phyloP scores from a whole-genome alignment of 805 yeast genomes.

The Lipomyces spencermartinsiae region DNA sequence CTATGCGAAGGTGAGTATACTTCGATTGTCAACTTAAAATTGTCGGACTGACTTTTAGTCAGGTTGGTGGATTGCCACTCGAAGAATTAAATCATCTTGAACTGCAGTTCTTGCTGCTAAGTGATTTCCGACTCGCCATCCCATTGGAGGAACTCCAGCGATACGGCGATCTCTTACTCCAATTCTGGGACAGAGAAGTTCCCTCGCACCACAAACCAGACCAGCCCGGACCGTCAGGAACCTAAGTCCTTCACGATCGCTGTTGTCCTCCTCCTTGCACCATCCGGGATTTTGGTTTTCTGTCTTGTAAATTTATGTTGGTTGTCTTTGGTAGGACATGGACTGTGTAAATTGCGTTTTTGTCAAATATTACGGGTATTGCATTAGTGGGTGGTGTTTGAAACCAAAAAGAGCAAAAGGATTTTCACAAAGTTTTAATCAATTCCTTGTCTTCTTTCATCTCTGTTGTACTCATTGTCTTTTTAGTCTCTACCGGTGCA shows the following conservation, averaged over 20 bases:
- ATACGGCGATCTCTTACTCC: slow-evolving; percentile 83
- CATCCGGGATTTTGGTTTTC: slow-evolving; percentile 2
- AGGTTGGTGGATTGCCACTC: slow-evolving; percentile 85
- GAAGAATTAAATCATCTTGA: slow-evolving; percentile 93
- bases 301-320: not conserved
- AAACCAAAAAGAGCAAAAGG: not conserved
- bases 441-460: not conserved
- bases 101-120: slow-evolving; percentile 79
- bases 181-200: slow-evolving; percentile 74
- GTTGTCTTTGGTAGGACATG: not conserved
- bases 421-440: not conserved
- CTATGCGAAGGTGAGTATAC: slow-evolving; percentile 67
- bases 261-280: not conserved
- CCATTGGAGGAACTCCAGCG: slow-evolving; percentile 88
- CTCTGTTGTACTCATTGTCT: not conserved
- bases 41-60: not conserved
- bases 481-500: not conserved
- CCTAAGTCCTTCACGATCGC: not conserved
- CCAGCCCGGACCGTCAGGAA: not conserved
- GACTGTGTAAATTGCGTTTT: not conserved
- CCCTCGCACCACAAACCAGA: not conserved
- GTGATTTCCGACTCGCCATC: slow-evolving; percentile 87
- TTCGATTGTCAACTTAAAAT: not conserved
- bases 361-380: not conserved
- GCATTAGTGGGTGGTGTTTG: not conserved